Evolutionary conservation across 2,329 filamentous ascomycete genomes (phyloP), one percentile per base, ranked within the genome.

Genomic region (Alternaria incomplexa): DNA sequence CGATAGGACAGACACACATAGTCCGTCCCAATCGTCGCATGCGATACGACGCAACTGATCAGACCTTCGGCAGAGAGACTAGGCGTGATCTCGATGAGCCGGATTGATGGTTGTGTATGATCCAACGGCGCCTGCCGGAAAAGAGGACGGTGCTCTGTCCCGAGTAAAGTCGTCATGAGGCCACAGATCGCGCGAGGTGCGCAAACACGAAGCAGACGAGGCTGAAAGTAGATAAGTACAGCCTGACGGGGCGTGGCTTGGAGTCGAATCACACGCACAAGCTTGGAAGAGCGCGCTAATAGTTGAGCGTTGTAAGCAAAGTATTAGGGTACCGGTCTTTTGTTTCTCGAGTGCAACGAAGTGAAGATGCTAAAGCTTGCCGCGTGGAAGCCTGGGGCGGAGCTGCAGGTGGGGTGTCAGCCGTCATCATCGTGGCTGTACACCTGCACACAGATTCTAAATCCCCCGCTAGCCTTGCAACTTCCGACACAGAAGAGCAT

Each of bases 1-100:
- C n/a, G 26, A 23, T 56, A 61, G 22, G 58, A 61, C 9, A 61
- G 17, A 15, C 57, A 60, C 4, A 13, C 8, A 15, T 60, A 55
- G 11, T 17, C 15, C 4, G 36, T n/a, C 5, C 50, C 40, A 10
- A 60, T 48, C 2, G 26, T 47, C 11, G 17, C 15, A 43, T 60
- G 57, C 6, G 32, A 45, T 20, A 60, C 7, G 2, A n/a, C 3
- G 6, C 57, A 60, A 15, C 36, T 28, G 11, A 60, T 26, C 4
- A 32, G 23, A 1, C 43, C 43, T 7, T 47, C 22, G 3, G 22
- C 30, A 3, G 57, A 60, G 2, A 54, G 17, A 6, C 26, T 13
- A 15, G 57, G 40, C 7, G 23, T 25, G 7, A 60, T 30, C 3
- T 32, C 13, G 10, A 60, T 40, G 6, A 60, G 25, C 11, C 57